Conservation (phyloP, 495 filamentous ascomycete species). For the Hyaloscypha bicolor region DNA sequence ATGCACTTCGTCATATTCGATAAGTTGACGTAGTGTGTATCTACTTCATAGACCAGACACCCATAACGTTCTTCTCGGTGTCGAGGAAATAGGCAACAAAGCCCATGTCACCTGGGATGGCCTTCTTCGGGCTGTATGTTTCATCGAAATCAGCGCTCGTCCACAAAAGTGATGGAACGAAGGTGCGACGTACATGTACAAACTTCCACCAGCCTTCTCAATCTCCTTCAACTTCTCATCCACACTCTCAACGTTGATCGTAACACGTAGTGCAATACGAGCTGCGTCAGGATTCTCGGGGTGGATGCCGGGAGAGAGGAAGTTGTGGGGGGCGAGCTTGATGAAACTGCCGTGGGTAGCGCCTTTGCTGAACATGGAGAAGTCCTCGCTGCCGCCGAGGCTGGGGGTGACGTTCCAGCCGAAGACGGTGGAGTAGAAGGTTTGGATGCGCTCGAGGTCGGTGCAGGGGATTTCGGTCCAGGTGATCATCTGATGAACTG, state of each 20-base stretch:
- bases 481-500: not conserved
- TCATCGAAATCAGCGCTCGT: not conserved
- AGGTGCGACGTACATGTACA: constrained; percentile 17
- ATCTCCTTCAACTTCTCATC: constrained; percentile 25
- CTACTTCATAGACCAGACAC: constrained; percentile 31
- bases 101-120: constrained; percentile 30
- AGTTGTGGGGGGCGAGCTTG: constrained; percentile 17
- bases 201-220: constrained; percentile 27
- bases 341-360: constrained; percentile 26
- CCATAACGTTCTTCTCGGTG: constrained; percentile 34
- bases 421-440: constrained; percentile 31
- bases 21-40: not conserved
- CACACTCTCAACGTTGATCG: constrained; percentile 28
- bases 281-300: constrained; percentile 6
- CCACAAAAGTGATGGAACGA: not conserved
- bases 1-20: too few species aligned
- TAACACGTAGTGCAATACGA: constrained; percentile 20
- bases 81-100: constrained; percentile 31
- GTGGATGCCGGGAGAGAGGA: constrained; percentile 22
- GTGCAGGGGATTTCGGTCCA: constrained; percentile 31
- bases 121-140: constrained; percentile 21
- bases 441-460: constrained; percentile 27
- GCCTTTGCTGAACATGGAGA: constrained; percentile 28
- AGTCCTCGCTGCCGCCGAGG: not conserved
- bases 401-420: constrained; percentile 24